These are phyloP conservation scores for Murraya paniculata DNA, from an alignment of 345 rosid genomes.

Conservation along the genomic window DNA sequence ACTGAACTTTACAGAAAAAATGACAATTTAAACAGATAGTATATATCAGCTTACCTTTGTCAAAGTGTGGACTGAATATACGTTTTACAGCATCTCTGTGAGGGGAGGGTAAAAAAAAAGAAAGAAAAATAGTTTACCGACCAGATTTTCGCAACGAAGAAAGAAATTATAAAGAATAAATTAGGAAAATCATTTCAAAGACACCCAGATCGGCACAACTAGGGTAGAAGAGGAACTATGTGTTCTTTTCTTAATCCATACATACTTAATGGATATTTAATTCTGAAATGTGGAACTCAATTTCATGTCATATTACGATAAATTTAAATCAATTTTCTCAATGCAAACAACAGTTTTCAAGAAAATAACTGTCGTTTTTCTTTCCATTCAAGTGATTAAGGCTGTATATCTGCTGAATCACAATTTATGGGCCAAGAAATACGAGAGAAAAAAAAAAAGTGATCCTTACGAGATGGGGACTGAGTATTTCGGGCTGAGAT, in stretches of 20 bases:
- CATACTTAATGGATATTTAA: background rate
- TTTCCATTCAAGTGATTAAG: background rate
- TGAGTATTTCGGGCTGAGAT: conserved; percentile 67
- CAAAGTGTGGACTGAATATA: conserved; percentile 54
- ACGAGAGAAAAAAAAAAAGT: conserved; percentile 10
- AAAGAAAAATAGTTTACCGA: background rate
- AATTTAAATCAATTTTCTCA: background rate
- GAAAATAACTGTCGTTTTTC: background rate
- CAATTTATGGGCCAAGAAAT: background rate
- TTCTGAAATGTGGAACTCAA: background rate
- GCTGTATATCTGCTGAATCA: background rate
- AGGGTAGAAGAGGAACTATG: background rate
- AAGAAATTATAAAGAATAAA: background rate
- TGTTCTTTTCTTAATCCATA: background rate
- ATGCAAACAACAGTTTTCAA: background rate
- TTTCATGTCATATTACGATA: background rate
- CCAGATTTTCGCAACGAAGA: conserved; percentile 7
- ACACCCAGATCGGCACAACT: background rate
- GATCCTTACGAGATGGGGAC: conserved; percentile 71
- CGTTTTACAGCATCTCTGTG: conserved; percentile 62
- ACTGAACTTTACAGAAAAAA: background rate
- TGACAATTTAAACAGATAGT: background rate
- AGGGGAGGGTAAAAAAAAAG: background rate
- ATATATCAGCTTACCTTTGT: conserved; percentile 51
- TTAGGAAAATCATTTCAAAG: background rate